These are phyloP conservation scores for Theobroma grandiflorum DNA, from an alignment of 441 rosid genomes.

Conservation along the genomic window DNA sequence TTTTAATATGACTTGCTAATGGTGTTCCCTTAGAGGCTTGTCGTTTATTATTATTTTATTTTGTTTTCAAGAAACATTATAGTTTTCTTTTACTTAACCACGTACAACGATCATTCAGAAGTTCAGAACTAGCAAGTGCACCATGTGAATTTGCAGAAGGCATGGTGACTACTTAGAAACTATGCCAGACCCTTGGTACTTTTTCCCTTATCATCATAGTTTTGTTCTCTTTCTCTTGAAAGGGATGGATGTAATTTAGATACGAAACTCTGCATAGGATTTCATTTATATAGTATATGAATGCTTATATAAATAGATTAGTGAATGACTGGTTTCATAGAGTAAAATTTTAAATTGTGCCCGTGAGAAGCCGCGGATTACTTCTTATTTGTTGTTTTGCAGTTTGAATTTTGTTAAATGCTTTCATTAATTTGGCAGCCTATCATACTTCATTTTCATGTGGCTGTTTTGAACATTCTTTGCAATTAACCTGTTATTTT, in stretches of 20 bases:
- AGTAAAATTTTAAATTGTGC: background rate
- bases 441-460: background rate
- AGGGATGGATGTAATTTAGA: background rate
- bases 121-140: background rate
- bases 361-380: background rate
- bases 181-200: background rate
- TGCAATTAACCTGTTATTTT: constrained; percentile 19
- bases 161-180: background rate
- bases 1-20: background rate
- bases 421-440: background rate
- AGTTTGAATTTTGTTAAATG: background rate
- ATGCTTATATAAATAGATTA: constrained; percentile 5
- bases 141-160: background rate
- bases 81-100: background rate
- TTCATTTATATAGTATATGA: background rate
- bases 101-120: background rate
- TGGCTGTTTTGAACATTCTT: background rate
- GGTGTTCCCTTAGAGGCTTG: constrained; percentile 1
- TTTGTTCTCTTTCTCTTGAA: background rate
- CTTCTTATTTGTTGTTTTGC: background rate
- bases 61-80: background rate
- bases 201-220: background rate
- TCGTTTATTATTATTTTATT: background rate
- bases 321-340: background rate
- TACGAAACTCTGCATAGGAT: background rate